These are phyloP conservation scores for Termitomyces sp. DNA, from an alignment of 768 basidiomycete genomes.

Conservation along the genomic window DNA sequence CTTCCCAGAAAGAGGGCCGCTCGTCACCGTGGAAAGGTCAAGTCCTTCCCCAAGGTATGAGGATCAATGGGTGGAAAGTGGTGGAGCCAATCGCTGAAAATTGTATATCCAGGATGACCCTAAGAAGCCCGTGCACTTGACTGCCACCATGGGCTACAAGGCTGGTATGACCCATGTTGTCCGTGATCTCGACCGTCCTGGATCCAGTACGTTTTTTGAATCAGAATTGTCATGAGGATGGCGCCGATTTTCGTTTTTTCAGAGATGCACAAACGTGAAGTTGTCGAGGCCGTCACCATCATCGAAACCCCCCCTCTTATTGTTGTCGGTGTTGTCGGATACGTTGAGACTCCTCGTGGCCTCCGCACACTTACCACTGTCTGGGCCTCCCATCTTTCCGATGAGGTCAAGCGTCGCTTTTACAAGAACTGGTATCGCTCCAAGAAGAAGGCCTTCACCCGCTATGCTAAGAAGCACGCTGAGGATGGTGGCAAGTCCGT, in stretches of 20 bases:
- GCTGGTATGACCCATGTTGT: constrained; percentile 99
- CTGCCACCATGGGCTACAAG: constrained; percentile 99
- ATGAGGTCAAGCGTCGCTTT: constrained; percentile 98
- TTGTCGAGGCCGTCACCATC: constrained; percentile 96
- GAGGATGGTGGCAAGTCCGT: constrained; percentile 92
- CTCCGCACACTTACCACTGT: constrained; percentile 98
- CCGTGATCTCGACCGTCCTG: constrained; percentile 98
- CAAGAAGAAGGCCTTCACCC: constrained; percentile 99
- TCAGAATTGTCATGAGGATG: not conserved
- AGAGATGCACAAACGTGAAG: constrained; percentile 99
- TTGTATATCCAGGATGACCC: constrained; percentile 79
- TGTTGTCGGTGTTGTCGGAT: constrained; percentile 96
- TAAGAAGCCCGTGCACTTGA: constrained; percentile 98
- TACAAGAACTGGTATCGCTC: constrained; percentile 99
- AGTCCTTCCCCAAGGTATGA: constrained; percentile 96
- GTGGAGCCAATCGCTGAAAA: not conserved
- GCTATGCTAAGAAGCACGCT: constrained; percentile 99
- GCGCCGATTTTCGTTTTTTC: not conserved
- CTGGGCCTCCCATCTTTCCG: constrained; percentile 96
- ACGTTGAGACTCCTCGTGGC: constrained; percentile 99
- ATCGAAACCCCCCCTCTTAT: constrained; percentile 97
- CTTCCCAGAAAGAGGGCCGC: constrained; percentile 95
- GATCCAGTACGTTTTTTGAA: constrained; percentile 90
- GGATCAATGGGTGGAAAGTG: not conserved
- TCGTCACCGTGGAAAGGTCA: constrained; percentile 98